These are phyloP conservation scores for Nitzschia sp. DNA, from an alignment of 108 stramenopile genomes.

Conservation along the genomic window DNA sequence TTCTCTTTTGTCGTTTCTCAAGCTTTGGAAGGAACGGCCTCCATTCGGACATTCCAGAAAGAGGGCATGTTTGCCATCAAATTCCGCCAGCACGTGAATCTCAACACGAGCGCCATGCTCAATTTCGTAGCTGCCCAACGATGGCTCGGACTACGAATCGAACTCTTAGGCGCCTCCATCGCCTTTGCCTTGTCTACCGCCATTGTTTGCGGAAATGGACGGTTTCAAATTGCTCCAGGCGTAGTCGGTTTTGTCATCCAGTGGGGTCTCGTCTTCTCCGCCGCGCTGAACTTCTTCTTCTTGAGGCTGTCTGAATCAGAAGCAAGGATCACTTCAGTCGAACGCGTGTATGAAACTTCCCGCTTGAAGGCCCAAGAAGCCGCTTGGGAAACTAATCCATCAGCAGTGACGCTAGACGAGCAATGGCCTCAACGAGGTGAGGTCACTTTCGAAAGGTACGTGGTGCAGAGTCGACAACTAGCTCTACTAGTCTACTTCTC, in stretches of 20 bases:
- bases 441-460: too few relatives aligned
- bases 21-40: constrained; percentile 76
- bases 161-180: constrained; percentile 71
- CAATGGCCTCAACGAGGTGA: too few relatives aligned
- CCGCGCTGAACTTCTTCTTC: constrained; percentile 75
- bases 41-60: constrained; percentile 68
- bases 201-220: constrained; percentile 58
- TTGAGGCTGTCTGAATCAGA: constrained; percentile 71
- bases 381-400: constrained; percentile 10
- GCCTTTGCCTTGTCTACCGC: constrained; percentile 62
- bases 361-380: constrained; percentile 46
- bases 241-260: constrained; percentile 74
- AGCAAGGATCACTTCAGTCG: constrained; percentile 83
- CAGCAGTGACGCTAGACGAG: constrained; percentile 60
- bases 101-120: constrained; percentile 65
- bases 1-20: constrained; percentile 76
- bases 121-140: constrained; percentile 80
- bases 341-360: constrained; percentile 75
- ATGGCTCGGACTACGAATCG: constrained; percentile 87
- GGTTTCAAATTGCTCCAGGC: constrained; percentile 53
- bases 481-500: too few relatives aligned
- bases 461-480: too few relatives aligned
- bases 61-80: constrained; percentile 46
- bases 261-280: constrained; percentile 78
- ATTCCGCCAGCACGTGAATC: constrained; percentile 49